Evolutionary conservation across 176 grass and related monocot species (phyloP), one percentile per base, ranked within the genome.

Genomic region (Chrysopogon serrulatus): DNA sequence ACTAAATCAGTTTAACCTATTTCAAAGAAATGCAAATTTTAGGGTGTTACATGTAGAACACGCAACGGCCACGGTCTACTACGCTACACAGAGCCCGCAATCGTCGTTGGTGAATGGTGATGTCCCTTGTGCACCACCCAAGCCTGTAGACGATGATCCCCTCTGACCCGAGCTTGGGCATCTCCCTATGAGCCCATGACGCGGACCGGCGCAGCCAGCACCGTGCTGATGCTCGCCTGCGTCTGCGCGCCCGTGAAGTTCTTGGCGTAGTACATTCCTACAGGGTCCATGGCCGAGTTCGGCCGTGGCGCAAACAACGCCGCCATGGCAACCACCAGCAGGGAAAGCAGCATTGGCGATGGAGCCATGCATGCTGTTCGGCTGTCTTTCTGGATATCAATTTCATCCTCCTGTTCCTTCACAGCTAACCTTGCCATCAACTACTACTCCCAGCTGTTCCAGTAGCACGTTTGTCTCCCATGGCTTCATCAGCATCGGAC

Each of bases 41-140:
- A n/a, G n/a, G n/a, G n/a, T n/a, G n/a, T n/a, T n/a, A n/a, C n/a
- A n/a, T 91, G 63, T 93, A 93, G 60, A 93, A 67, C 42, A 97
- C 94, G 62, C 76, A 84, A 79, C 94, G 93, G 90, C 89, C 35
- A 87, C 86, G 5, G 94, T 87, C n/a, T n/a, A n/a, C 48, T 90
- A 76, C 57, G 91, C 87, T 31, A 97, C 68, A 74, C 94, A 97
- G 34, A 86, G 87, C 6, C 84, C 89, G 57, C 94, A 93, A 23
- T 82, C 72, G 10, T 68, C 56, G 1, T n/a, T n/a, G n/a, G n/a
- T n/a, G n/a, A n/a, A 82, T 2, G 33, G 82, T 41, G 42, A 97
- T 76, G 83, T 97, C 94, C 40, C 8, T 45, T 0, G 94, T 97
- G 81, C 94, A 97, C 88, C 88, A 92, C 10, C 88, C 91, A 9